A percentile compares a stretch with the other conserved stretches of the same genome.
Evolutionary conservation across 2,329 filamentous ascomycete species (phyloP).

Genomic region (Salinomyces thailandicus): DNA sequence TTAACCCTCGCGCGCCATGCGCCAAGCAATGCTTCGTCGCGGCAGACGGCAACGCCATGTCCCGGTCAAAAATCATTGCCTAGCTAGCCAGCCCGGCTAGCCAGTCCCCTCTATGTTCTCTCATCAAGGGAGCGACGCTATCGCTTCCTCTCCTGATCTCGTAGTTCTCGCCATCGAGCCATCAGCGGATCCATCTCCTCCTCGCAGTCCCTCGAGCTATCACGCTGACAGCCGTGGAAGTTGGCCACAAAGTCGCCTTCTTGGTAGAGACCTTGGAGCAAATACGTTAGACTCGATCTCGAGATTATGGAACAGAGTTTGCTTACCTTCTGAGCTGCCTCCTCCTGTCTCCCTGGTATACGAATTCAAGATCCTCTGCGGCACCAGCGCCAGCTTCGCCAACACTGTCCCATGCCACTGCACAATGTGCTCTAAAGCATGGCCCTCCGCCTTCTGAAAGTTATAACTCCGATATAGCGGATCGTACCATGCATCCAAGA

Average conservation of each 20-base stretch:
- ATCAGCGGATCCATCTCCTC: constrained; percentile 54
- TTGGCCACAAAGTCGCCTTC: constrained; percentile 77
- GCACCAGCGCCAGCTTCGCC: constrained; percentile 79
- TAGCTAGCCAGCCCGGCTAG: too few species aligned
- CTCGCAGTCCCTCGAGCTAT: constrained; percentile 47
- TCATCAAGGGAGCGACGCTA: too few species aligned
- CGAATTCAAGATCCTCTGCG: constrained; percentile 71
- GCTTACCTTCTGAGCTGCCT: constrained; percentile 17
- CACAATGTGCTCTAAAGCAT: constrained; percentile 62
- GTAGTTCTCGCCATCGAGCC: constrained; percentile 26
- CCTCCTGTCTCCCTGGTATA: constrained; percentile 48
- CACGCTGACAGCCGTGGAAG: constrained; percentile 60
- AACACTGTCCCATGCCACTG: constrained; percentile 92
- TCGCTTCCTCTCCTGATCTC: constrained; percentile 15
- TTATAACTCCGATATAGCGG: constrained; percentile 89
- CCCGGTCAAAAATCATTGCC: too few species aligned
- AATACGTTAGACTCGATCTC: too few species aligned
- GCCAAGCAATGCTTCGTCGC: too few species aligned
- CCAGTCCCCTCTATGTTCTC: too few species aligned
- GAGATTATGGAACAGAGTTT: too few species aligned
- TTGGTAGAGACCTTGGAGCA: constrained; percentile 54
- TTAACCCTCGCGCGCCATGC: too few species aligned
- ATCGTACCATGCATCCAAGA: constrained; percentile 93
- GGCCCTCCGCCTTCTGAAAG: constrained; percentile 86
- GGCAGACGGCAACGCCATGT: too few species aligned